phyloP scores from a whole-genome alignment of 1,284 basidiomycete genomes.

The Naganishia sp. region DNA sequence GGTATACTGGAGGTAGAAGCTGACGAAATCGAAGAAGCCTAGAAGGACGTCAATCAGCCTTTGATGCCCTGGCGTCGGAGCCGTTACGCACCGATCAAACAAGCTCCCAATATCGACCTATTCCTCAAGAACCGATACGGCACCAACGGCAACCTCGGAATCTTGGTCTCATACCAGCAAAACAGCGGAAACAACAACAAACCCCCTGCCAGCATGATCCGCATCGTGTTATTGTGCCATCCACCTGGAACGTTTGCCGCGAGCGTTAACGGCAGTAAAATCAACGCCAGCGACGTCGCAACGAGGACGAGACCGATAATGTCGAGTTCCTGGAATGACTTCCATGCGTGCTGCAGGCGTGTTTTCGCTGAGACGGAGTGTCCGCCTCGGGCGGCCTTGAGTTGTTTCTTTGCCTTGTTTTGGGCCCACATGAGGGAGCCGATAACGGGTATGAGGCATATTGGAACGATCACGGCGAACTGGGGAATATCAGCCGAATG shows the following conservation, averaged over 20 bases:
- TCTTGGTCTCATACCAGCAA: conserved; percentile 55
- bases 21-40: conserved; percentile 37
- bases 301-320: conserved; percentile 68
- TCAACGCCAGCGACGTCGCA: conserved; percentile 62
- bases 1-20: conserved; percentile 34
- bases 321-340: conserved; percentile 45
- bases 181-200: conserved; percentile 53
- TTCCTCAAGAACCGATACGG: conserved; percentile 63
- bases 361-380: background rate
- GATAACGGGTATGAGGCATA: conserved; percentile 56
- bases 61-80: conserved; percentile 61
- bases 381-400: conserved; percentile 13
- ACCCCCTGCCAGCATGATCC: conserved; percentile 55
- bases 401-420: conserved; percentile 59
- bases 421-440: conserved; percentile 72
- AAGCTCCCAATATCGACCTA: conserved; percentile 63
- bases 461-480: conserved; percentile 54
- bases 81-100: conserved; percentile 69
- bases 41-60: conserved; percentile 31
- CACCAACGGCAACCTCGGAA: conserved; percentile 55
- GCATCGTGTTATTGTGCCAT: conserved; percentile 46
- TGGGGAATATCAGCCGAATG: conserved; percentile 22
- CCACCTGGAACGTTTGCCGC: conserved; percentile 54
- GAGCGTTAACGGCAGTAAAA: conserved; percentile 69
- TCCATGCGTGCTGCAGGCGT: conserved; percentile 6